These are phyloP conservation scores for Plasmodium malariae DNA, from an alignment of 169 alveolate genomes.

Conservation along the genomic window DNA sequence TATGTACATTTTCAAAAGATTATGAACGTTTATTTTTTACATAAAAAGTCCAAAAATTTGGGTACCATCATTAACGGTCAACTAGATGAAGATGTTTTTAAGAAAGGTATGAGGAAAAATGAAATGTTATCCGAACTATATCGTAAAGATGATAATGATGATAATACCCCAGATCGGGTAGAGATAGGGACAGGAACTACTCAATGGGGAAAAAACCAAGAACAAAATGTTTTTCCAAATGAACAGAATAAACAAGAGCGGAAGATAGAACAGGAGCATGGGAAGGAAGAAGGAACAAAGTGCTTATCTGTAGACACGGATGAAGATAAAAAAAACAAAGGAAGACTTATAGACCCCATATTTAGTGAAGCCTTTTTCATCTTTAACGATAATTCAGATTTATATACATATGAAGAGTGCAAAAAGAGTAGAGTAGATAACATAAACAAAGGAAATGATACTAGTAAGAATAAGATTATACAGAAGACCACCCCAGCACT, in stretches of 20 bases:
- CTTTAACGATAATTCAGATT: constrained; percentile 67
- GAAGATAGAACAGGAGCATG: no score
- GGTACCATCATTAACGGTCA: constrained; percentile 7
- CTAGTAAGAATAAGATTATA: not conserved
- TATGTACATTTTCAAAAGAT: constrained; percentile 62
- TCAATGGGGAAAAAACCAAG: no score
- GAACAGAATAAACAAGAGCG: no score
- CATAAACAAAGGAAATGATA: constrained; percentile 18
- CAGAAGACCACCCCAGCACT: not conserved
- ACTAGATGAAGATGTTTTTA: constrained; percentile 41
- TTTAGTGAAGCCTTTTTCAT: constrained; percentile 52
- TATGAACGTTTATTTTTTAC: not conserved
- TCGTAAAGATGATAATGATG: not conserved
- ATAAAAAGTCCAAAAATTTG: not conserved
- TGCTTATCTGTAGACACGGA: no score
- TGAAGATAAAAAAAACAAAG: constrained; percentile 1
- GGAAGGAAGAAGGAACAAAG: no score
- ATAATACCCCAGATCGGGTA: no score
- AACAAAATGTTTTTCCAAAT: no score
- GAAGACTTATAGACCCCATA: not conserved
- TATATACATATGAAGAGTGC: constrained; percentile 66
- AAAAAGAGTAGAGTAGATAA: constrained; percentile 22
- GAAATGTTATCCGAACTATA: not conserved
- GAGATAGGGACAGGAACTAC: no score
- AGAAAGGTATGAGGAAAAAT: constrained; percentile 3